Percentiles rank a stretch among this genome's conserved stretches.
Conservation (phyloP, 2,329 filamentous ascomycete genomes). For the Pleurostoma richardsiae region DNA sequence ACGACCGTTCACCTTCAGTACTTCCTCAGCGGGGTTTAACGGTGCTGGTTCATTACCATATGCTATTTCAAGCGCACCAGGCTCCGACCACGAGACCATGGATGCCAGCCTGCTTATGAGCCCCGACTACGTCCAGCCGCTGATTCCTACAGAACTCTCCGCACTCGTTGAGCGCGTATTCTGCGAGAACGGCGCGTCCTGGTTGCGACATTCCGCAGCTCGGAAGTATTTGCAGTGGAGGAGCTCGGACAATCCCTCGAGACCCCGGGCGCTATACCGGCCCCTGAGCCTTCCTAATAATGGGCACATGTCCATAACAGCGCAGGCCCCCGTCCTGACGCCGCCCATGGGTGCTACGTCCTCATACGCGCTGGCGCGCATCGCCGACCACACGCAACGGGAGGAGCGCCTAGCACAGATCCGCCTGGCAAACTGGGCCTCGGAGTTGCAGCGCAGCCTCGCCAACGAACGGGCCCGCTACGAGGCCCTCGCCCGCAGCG, state of each 20-base stretch:
- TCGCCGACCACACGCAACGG: constrained; percentile 36
- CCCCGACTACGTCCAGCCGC: constrained; percentile 79
- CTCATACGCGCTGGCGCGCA: constrained; percentile 55
- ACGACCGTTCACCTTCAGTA: constrained; percentile 62
- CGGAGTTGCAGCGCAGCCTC: constrained; percentile 72
- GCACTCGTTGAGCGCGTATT: constrained; percentile 70
- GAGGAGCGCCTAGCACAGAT: constrained; percentile 38
- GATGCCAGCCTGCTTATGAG: constrained; percentile 93
- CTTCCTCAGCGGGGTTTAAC: constrained; percentile 16
- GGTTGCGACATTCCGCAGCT: constrained; percentile 76
- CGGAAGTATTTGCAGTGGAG: constrained; percentile 77
- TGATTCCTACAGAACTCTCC: constrained; percentile 69
- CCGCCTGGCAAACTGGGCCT: constrained; percentile 76
- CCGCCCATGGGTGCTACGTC: constrained; percentile 22
- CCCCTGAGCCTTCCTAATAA: constrained; percentile 18
- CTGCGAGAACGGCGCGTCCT: constrained; percentile 70
- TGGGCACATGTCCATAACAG: constrained; percentile 5
- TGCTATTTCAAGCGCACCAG: constrained; percentile 70
- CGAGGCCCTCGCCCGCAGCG: constrained; percentile 54
- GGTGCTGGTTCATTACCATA: constrained; percentile 48
- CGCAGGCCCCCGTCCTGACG: constrained; percentile 9
- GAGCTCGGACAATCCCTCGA: constrained; percentile 21
- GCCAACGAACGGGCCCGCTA: constrained; percentile 68
- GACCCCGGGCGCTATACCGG: constrained; percentile 26
- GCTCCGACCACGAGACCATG: constrained; percentile 74